Evolutionary conservation across 1,284 basidiomycete species (phyloP), one percentile per base, ranked within the genome.

Genomic region (Serendipita sp.): DNA sequence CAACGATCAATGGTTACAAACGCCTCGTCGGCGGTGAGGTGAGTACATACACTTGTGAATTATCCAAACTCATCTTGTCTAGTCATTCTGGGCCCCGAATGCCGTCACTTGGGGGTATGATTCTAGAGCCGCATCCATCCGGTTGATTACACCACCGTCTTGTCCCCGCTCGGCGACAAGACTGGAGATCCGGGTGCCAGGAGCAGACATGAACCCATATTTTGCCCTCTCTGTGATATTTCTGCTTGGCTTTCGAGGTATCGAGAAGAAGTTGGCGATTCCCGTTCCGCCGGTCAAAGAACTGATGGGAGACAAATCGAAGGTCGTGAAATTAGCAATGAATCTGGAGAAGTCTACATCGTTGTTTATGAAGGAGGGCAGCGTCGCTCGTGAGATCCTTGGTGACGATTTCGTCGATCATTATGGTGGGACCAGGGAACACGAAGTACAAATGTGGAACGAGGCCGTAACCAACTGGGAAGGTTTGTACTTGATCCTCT

Each of bases 1-100:
- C 93, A 0, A 96, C 89, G 0, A 88, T 96, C 73, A 95, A 95
- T 70, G 92, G 92, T n/a, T 99, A 98, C 77, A 99, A 98, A 72
- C 89, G 94, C 22, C 82, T 99, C 12, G 85, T 92, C 15, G 93
- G 90, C n/a, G 93, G 93, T 17, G 91, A 93, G 71, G 85, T 73
- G 63, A 62, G 71, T 63, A 17, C 5, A 13, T 22, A 8, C 50
- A 10, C 22, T 3, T 17, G 6, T 38, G 10, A 63, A 13, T 5
- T 55, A 17, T 63, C n/a, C 34, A 62, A n/a, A 65, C 53, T 17
- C 17, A 42, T 42, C 10, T 13, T 8, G 22, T 34, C 26, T 58
- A 75, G 74, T 73, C 88, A 1, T 94, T 89, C 77, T 96, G 92
- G 91, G 93, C 93, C 1, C 93, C 93, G 2, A 95, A 93, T 70